Evolutionary conservation across 164 flowering plant species (phyloP), one percentile per base, ranked within the genome.

Genomic region (Malania oleifera): DNA sequence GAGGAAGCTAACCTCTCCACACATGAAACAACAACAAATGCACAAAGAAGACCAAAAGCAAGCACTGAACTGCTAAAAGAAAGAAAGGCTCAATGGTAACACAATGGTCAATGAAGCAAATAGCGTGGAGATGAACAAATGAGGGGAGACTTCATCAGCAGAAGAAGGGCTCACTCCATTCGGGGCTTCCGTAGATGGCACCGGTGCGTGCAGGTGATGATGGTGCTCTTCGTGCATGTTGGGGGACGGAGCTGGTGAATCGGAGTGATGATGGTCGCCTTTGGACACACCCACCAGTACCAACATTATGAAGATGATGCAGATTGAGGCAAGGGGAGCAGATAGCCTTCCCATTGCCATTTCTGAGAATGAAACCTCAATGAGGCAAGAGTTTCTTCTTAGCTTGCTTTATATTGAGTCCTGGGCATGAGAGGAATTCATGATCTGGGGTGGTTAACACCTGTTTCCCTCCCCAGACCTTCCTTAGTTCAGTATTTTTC

Each of bases 341-440:
- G 26, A 15, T 26, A 4, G 2, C 4, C 53, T 24, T 14, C 34
- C 15, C 7, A 3, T 50, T 14, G 34, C 53, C 53, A 50, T 50
- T 50, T 26, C 29, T 50, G 53, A 50, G 35, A 27, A 1, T 12
- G 17, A 27, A 17, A 5, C 13, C 2, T 12, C 34, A 25, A 50
- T 50, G 28, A 48, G 8, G 3, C 25, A 11, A 48, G 10, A 39
- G 13, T 11, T 2, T 5, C 20, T n/a, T 3, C 15, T 43, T 13
- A 11, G 28, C n/a, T 17, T 13, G 53, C 4, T 50, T 50, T 15
- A 24, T 25, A 47, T 12, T 43, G 3, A 50, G n/a, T n/a, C n/a
- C 17, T 43, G 46, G 53, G 53, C 8, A 12, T 50, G 22, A 50
- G 53, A 34, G 14, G 6, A 50, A n/a, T 31, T 26, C 53, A 50